Evolutionary conservation across 2,329 filamentous ascomycete genomes (phyloP), one percentile per base, ranked within the genome.

Genomic region (Alternaria hordeiaustralica): DNA sequence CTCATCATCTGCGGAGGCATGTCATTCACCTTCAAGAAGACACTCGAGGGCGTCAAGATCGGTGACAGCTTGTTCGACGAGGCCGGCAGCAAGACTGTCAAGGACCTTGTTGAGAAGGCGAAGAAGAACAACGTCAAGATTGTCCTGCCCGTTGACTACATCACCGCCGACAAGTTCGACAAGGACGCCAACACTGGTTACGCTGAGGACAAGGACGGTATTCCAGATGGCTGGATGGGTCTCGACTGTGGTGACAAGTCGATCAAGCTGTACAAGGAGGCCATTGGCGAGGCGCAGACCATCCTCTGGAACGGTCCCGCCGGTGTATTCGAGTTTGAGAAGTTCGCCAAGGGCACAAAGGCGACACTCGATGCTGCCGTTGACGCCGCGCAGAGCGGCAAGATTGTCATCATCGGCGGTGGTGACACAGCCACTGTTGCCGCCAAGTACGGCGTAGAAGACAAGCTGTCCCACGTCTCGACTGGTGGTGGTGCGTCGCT

Each of bases 11-110:
- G 95, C 82, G 96, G 96, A 80, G 96, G 89, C 76, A 99, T 99
- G 96, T 94, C 96, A 68, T 99, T 98, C 86, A 99, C 96, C 75
- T 99, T 99, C 89, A 98, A 98, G 89, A 99, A 99, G 89, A 95
- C 93, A n/a, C 88, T 98, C 61, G 89, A 97, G 84, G 87, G 88
- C 80, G 90, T 98, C 78, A 88, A 90, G 82, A 99, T 99, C 72
- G 96, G 96, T 66, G 90, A 90, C 85, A 96, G 86, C 56, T 88
- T 99, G 76, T 99, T 97, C 80, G 96, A 99, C 76, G 93, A 97
- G 86, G 91, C 91, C 56, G 96, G 96, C 74, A 88, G 91, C 86
- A 93, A 97, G 89, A 97, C 92, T 45, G 95, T 98, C 63, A 89
- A 87, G 66, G 86, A 92, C 75, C 88, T 99, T 69, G 87, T 97